Percentiles rank a stretch among this genome's conserved stretches.
Conservation (phyloP, 345 rosid species). For the Corymbia maculata region DNA sequence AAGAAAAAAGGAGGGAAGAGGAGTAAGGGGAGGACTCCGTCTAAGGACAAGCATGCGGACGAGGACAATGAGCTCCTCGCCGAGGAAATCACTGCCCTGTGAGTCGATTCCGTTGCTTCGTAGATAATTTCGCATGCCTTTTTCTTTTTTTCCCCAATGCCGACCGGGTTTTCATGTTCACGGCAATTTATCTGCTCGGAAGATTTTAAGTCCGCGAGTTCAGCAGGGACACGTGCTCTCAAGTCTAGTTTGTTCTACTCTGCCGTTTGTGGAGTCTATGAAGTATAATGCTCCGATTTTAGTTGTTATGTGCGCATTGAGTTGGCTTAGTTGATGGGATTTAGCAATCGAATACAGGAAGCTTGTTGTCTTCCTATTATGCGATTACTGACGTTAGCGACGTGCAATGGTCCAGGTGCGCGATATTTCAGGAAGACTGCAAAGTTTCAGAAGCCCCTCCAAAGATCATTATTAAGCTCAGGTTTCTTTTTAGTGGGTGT, state of each 20-base stretch:
- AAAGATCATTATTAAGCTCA: conserved; percentile 64
- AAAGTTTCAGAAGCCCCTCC: conserved; percentile 48
- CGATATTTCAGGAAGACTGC: conserved; percentile 95
- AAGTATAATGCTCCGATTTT: background rate
- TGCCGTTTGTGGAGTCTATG: background rate
- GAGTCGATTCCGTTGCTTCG: conserved; percentile 2
- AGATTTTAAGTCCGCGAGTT: background rate
- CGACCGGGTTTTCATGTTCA: background rate
- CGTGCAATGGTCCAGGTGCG: conserved; percentile 31
- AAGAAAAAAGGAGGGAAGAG: conserved; percentile 62
- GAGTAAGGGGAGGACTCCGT: conserved; percentile 51
- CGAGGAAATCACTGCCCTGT: conserved; percentile 96
- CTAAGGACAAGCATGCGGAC: conserved; percentile 55
- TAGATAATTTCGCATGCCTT: background rate
- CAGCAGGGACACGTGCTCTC: background rate
- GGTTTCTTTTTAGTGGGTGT: conserved; percentile 28
- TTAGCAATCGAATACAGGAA: background rate
- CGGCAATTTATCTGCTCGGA: background rate
- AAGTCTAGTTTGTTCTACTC: background rate
- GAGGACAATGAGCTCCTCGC: conserved; percentile 74
- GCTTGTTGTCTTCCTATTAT: background rate
- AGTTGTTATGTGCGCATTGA: background rate
- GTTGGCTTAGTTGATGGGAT: background rate
- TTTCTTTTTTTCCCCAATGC: background rate
- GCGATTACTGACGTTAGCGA: background rate